Conservation (phyloP, 352 stramenopile genomes). For the Phytophthora vignae region DNA sequence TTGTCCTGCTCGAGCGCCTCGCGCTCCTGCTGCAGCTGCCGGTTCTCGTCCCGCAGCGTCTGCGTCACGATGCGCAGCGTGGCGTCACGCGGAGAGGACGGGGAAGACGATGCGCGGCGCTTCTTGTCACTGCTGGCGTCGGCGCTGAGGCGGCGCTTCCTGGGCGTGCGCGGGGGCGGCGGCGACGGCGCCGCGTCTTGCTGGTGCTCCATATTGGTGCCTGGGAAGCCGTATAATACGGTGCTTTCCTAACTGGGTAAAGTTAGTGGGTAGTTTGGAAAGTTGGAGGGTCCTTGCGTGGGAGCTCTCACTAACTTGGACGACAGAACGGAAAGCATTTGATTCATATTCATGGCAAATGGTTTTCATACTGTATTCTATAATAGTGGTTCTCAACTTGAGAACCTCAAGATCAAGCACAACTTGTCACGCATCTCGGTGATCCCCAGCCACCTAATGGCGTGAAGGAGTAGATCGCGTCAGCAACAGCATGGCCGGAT, state of each 20-base stretch:
- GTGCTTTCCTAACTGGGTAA: too few species aligned
- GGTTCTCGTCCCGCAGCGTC: constrained; percentile 49
- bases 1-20: constrained; percentile 31
- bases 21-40: constrained; percentile 34
- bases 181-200: background rate
- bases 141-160: background rate
- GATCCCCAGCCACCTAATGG: constrained; percentile 19
- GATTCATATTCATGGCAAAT: too few species aligned
- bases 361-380: too few species aligned
- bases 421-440: constrained; percentile 31
- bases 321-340: too few species aligned
- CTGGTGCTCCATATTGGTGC: background rate
- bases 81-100: constrained; percentile 15
- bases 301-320: too few species aligned
- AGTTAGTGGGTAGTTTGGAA: too few species aligned
- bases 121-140: background rate
- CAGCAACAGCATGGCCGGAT: constrained; percentile 18
- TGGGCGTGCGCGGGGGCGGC: background rate
- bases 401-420: constrained; percentile 32
- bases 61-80: constrained; percentile 52
- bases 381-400: too few species aligned
- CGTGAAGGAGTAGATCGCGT: constrained; percentile 16
- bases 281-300: too few species aligned
- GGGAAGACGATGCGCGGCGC: background rate
- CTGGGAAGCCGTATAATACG: too few species aligned